A percentile compares a stretch with the other conserved stretches of the same genome.
These are phyloP conservation scores for Allium sativum DNA, from an alignment of 106 monocot genomes.

Conservation along the genomic window DNA sequence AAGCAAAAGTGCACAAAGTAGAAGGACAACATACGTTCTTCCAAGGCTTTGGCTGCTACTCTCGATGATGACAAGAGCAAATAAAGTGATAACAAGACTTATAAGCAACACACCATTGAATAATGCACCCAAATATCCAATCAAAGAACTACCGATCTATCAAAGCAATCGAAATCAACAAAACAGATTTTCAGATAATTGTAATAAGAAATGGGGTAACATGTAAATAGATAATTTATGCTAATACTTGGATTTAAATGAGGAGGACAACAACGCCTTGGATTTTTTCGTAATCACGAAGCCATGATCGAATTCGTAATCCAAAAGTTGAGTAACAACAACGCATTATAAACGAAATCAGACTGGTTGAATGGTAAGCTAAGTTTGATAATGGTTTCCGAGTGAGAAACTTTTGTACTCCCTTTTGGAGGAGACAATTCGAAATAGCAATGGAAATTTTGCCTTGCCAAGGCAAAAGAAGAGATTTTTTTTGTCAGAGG, in stretches of 20 bases:
- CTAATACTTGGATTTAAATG: conserved; percentile 83
- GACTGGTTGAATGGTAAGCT: too few species aligned
- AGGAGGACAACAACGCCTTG: conserved; percentile 58
- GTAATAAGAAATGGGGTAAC: too few species aligned
- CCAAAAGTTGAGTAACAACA: conserved; percentile 15
- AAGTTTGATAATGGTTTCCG: too few species aligned
- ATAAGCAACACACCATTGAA: conserved; percentile 77
- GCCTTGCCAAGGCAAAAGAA: too few species aligned
- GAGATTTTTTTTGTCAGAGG: too few species aligned
- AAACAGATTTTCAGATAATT: not conserved
- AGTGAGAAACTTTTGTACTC: too few species aligned
- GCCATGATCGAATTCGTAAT: conserved; percentile 54
- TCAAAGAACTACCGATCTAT: conserved; percentile 81
- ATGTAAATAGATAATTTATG: too few species aligned
- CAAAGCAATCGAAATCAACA: not conserved
- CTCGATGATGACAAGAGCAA: conserved; percentile 83
- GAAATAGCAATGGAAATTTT: too few species aligned
- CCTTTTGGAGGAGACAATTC: too few species aligned
- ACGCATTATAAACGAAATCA: conserved; percentile 12
- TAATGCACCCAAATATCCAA: conserved; percentile 76
- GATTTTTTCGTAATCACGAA: conserved; percentile 65
- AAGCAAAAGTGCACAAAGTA: conserved; percentile 55
- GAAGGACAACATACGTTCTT: conserved; percentile 72
- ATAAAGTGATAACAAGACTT: conserved; percentile 67
- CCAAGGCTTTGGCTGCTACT: conserved; percentile 79